Evolutionary conservation across 1,284 basidiomycete genomes (phyloP).

Genomic region (Baeospora myosura): DNA sequence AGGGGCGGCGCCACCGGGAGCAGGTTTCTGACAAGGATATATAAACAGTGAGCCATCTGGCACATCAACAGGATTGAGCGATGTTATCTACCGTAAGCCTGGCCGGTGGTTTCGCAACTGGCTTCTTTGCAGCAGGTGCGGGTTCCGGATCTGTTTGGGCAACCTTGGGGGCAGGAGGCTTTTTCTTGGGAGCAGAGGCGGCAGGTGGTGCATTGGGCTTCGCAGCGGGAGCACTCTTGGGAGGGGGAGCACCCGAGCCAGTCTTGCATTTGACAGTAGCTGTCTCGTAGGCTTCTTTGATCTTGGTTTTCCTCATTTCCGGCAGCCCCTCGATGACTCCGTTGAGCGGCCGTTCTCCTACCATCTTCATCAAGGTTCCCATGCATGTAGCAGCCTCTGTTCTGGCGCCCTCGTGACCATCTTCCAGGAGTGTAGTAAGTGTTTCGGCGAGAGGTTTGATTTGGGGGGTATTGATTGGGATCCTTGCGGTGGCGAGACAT

Average conservation of each 20-base stretch:
- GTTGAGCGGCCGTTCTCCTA: conserved; percentile 90
- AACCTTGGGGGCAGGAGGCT: conserved; percentile 22
- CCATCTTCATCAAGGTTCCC: conserved; percentile 93
- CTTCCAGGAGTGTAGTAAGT: conserved; percentile 74
- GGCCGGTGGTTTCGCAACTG: conserved; percentile 40
- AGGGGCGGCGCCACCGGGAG: conserved; percentile 40
- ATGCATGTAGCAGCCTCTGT: conserved; percentile 85
- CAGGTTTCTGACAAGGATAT: conserved; percentile 13
- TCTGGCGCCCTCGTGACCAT: conserved; percentile 86
- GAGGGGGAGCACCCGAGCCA: conserved; percentile 39
- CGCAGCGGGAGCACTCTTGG: conserved; percentile 32
- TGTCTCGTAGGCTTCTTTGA: conserved; percentile 89
- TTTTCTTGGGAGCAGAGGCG: conserved; percentile 51
- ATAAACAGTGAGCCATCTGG: not conserved
- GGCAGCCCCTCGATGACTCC: conserved; percentile 83
- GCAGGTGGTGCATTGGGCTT: conserved; percentile 31
- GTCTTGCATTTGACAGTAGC: conserved; percentile 82
- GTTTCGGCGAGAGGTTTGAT: conserved; percentile 82
- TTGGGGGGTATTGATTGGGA: conserved; percentile 67
- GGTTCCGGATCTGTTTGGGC: conserved; percentile 12
- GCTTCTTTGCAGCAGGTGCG: conserved; percentile 13
- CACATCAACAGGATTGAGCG: not conserved
- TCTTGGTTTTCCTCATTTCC: conserved; percentile 87
- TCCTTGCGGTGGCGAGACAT: conserved; percentile 65
- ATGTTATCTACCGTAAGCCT: conserved; percentile 24